Evolutionary conservation across 1,284 basidiomycete genomes (phyloP), one percentile per base, ranked within the genome.

Genomic region (Athelia psychrophila): DNA sequence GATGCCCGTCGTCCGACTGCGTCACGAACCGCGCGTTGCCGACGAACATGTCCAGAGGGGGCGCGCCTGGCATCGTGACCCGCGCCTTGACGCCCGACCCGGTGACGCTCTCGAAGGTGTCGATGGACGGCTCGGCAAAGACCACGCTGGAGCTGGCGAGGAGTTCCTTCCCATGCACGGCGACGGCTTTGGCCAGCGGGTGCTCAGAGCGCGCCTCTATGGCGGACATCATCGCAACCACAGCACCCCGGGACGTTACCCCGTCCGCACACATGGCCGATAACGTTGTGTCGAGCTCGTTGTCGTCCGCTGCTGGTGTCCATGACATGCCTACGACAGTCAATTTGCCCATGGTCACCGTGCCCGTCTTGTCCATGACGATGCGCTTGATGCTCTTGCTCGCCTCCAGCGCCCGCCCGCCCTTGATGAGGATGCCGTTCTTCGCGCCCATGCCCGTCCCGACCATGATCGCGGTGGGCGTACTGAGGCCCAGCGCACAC

Each of bases 401-500:
- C 2, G 93, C 93, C 66, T 99, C 97, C 40, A 99, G 76, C 2
- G 97, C 95, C 19, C 89, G 79, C 2, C 95, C 97, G 44, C 97
- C 95, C 67, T 99, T 99, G 83, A 99, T 98, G 47, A 99, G 74
- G 57, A 99, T 99, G 0, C 97, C 97, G 64, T 98, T 95, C 75
- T 91, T 82, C 12, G 97, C 97, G 1, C 97, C 97, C 50, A 99
- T 88, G 0, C 97, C 97, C 0, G 97, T 99, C 25, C 97, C 97
- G 36, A 99, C 97, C 97, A 99, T 99, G 70, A 99, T 95, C 1
- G 97, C 97, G 0, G 97, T 99, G 0, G 97, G 97, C 0, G 97
- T 99, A 53, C 91, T 93, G 51, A 99, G 80, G 2, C 97, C 97
- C 24, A 99, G 80, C 0, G 97, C 97, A 65, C 97, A 99, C 0